Evolutionary conservation across 805 yeast genomes (phyloP), one percentile per base, ranked within the genome.

Genomic region (Brettanomyces bruxellensis): DNA sequence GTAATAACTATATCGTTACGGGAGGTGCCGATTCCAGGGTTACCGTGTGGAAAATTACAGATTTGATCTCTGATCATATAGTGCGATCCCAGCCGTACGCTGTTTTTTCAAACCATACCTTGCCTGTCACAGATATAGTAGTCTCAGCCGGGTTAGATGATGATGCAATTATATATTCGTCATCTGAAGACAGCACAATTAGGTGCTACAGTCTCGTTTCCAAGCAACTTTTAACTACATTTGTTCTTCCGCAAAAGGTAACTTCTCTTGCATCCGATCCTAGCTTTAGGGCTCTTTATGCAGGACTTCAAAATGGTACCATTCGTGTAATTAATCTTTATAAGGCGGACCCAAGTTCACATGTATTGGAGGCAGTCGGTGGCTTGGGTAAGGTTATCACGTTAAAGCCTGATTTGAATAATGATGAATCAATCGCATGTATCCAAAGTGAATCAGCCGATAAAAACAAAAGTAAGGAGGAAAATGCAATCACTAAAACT

Each of bases 11-110:
- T 47, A 59, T 91, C 39, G 73, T 85, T 5, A 76, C 90, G 4
- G 86, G 83, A n/a, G 87, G 95, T 53, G 72, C 71, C 38, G 99
- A 91, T 67, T 79, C 95, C 1, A 71, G 96, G 51, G 73, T 84
- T 13, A 70, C 83, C 25, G 75, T 85, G 4, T 90, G 95, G 95
- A 76, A 75, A 50, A 66, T 82, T 0, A 51, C 70, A 18, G 95
- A 87, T 53, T 66, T 90, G 42, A 65, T 81, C 2, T 49, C 67
- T 4, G 40, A 47, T 34, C 51, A 61, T 44, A 54, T 67, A 52
- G 47, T 60, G 1, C 59, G 65, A 1, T 62, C 74, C 25, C 83
- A 80, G 57, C 89, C 91, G 3, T 68, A 70, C 44, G 73, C 71
- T 38, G 67, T 78, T 6, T 65, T 84, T 44, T 74, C 81, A 6